A percentile compares a stretch with the other conserved stretches of the same genome.
These are phyloP conservation scores for Ganoderma multipileum DNA, from an alignment of 1,284 basidiomycete species.

Conservation along the genomic window DNA sequence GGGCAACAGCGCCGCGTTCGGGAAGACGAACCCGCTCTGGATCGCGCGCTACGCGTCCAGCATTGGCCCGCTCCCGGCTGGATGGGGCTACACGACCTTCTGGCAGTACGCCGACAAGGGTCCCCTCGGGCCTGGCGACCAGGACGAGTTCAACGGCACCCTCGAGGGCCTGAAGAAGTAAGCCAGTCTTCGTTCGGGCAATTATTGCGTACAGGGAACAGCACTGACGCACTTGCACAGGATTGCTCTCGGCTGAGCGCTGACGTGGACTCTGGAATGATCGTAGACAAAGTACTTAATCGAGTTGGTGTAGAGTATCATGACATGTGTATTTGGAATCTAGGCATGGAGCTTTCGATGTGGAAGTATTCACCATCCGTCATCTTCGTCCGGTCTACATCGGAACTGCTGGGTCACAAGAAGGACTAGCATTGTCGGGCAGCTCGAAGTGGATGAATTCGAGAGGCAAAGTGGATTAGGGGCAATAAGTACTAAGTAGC, in stretches of 20 bases:
- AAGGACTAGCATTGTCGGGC: too few species aligned
- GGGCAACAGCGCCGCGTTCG: constrained; percentile 59
- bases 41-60: constrained; percentile 59
- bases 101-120: constrained; percentile 62
- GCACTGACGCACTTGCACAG: neutral
- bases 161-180: constrained; percentile 43
- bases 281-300: neutral
- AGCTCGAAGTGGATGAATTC: too few species aligned
- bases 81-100: constrained; percentile 46
- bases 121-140: constrained; percentile 58
- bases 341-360: neutral
- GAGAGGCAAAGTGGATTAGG: too few species aligned
- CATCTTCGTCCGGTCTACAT: neutral
- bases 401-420: too few species aligned
- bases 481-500: too few species aligned
- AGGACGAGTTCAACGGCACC: constrained; percentile 60
- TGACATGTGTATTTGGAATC: neutral
- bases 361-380: neutral
- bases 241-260: neutral
- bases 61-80: constrained; percentile 61
- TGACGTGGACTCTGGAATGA: neutral
- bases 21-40: constrained; percentile 60
- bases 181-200: neutral
- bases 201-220: neutral
- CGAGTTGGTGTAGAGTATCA: neutral